phyloP scores from a whole-genome alignment of 208 protist genomes.

The Trypanosoma lewisi region DNA sequence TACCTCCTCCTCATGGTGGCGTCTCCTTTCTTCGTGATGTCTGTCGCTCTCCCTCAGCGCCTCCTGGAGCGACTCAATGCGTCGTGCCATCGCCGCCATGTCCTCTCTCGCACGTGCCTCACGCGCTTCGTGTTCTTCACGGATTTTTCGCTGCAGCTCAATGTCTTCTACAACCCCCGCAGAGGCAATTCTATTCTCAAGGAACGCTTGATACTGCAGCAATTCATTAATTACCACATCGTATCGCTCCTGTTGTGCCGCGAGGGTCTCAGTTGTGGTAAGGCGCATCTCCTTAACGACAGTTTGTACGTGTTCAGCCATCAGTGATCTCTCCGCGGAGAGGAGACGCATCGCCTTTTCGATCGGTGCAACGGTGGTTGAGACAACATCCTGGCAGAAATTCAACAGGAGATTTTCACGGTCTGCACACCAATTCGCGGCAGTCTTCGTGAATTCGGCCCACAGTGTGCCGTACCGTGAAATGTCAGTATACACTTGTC shows the following conservation, averaged over 20 bases:
- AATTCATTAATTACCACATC: constrained; percentile 24
- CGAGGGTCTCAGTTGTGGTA: constrained; percentile 18
- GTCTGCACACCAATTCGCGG: not conserved
- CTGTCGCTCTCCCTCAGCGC: constrained; percentile 13
- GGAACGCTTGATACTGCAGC: constrained; percentile 21
- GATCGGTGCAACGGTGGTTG: not conserved
- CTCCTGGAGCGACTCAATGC: constrained; percentile 12
- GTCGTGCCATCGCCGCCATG: not conserved
- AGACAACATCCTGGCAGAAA: not conserved
- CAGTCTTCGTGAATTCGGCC: not conserved
- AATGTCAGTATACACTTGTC: not conserved
- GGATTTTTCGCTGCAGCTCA: not conserved
- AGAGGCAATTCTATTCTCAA: constrained; percentile 16
- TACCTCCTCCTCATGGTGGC: constrained; percentile 12
- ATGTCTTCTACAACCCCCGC: not conserved
- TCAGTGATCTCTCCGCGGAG: not conserved
- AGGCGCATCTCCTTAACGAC: constrained; percentile 28
- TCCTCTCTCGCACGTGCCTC: constrained; percentile 3
- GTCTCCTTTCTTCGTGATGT: constrained; percentile 3
- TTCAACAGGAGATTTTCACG: not conserved
- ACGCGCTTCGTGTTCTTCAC: constrained; percentile 12
- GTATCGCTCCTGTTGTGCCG: constrained; percentile 10
- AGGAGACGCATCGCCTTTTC: constrained; percentile 13
- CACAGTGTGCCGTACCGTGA: not conserved
- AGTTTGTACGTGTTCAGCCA: constrained; percentile 18